These are phyloP conservation scores for Fusarium proliferatum DNA, from an alignment of 2,329 filamentous ascomycete species.

Conservation along the genomic window DNA sequence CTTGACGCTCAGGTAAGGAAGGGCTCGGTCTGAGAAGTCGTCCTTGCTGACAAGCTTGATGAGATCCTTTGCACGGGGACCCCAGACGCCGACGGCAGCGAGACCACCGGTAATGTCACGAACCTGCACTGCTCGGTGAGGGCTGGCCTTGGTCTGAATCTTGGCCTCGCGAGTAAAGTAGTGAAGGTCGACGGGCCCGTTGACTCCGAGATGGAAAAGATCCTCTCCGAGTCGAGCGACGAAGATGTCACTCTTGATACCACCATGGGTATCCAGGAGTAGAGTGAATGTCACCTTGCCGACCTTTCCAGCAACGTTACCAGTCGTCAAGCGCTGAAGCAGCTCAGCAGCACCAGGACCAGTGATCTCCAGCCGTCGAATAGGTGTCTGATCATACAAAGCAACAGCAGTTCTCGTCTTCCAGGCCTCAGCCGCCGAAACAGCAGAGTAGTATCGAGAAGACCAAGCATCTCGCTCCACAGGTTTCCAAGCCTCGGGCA, in stretches of 20 bases:
- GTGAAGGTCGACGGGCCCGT: conserved; percentile 63
- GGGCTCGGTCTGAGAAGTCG: conserved; percentile 57
- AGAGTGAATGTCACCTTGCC: conserved; percentile 68
- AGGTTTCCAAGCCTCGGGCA: conserved; percentile 66
- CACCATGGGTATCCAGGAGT: conserved; percentile 63
- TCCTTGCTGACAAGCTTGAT: conserved; percentile 57
- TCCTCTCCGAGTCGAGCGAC: conserved; percentile 63
- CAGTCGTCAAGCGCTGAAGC: conserved; percentile 64
- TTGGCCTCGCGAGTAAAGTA: conserved; percentile 66
- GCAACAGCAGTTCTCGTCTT: conserved; percentile 71
- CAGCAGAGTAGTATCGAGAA: conserved; percentile 65
- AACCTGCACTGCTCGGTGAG: conserved; percentile 60
- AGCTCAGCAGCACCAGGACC: conserved; percentile 67
- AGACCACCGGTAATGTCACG: conserved; percentile 70
- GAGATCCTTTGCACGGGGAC: conserved; percentile 65
- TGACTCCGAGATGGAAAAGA: conserved; percentile 66
- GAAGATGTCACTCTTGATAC: conserved; percentile 67
- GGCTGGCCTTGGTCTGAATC: conserved; percentile 54
- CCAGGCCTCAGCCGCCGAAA: conserved; percentile 71
- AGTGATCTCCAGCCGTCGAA: conserved; percentile 67
- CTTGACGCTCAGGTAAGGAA: conserved; percentile 64
- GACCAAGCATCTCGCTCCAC: conserved; percentile 70
- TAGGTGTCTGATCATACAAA: conserved; percentile 72
- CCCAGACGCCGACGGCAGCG: conserved; percentile 72
- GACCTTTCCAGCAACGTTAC: conserved; percentile 58